Base-by-base conservation (phyloP, 1,284 basidiomycete genomes). In the Pyrrhoderma noxium region DNA sequence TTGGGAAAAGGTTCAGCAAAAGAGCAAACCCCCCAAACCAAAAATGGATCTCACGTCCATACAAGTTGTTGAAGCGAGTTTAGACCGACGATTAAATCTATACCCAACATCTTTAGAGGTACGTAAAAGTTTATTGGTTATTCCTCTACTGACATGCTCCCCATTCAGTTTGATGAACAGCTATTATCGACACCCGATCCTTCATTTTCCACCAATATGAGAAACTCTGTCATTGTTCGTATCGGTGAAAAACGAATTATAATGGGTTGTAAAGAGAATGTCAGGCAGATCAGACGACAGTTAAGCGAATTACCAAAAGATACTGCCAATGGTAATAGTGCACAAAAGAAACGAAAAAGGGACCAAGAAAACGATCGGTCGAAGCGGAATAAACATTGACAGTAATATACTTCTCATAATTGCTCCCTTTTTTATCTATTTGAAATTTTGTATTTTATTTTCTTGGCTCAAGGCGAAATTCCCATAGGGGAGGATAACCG, bases 1-100 rank as follows among this genome's bases (percentile, higher is more conserved):
- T 42, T 95, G 86, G 78, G 69, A 74, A 38, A 81, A 77, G 56
- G 72, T 75, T 0, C 71, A 71, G 53, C 67, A 69, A 27, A 94
- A 88, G 64, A 77, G 81, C 31, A 92, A 86, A 61, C 74, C 88
- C 2, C 94, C 95, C 0, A 90, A 87, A 60, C 75, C 86, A 0
- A 84, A 77, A 50, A 58, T 83, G 1, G 82, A 86, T 49, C 60
- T 62, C 0, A 63, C 67, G 21, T 66, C 64, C 1, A 48, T 66
- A n/a, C 52, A 55, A 25, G 53, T 82, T 3, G 54, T 82, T 16
- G 62, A 67, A 49, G 67, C 61, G 52, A 71, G 85, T 21, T 60
- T 82, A 51, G 61, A 59, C 2, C 69, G 74, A 56, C 71, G 86
- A 22, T 59, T 82, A 51, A 61, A 59, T 2, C 69, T 74, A 56